Conservation (phyloP, 192 early-diverging fungal genomes). For the Backusella mclennaniae region DNA sequence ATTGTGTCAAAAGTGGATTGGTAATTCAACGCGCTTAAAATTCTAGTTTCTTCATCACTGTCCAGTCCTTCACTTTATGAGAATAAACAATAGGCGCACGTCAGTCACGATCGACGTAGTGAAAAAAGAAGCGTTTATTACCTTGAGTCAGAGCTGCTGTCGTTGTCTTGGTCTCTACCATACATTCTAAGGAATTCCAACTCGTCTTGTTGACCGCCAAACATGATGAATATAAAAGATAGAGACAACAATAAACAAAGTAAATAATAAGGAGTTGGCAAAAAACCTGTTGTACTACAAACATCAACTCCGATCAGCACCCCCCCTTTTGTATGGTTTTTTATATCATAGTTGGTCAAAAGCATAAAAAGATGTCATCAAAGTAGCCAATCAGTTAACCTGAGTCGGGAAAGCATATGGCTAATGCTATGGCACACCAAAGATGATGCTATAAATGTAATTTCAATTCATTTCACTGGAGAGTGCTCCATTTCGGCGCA, state of each 20-base stretch:
- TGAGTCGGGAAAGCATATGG: no score
- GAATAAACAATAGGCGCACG: not conserved
- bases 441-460: no score
- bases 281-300: no score
- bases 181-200: not conserved
- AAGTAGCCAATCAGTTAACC: no score
- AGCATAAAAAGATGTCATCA: no score
- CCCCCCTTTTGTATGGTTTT: no score
- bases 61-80: not conserved
- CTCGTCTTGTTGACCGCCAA: not conserved
- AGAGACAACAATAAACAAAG: not conserved
- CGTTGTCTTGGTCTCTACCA: not conserved
- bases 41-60: not conserved
- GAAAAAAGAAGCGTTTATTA: not conserved
- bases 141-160: not conserved
- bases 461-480: no score
- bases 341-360: no score
- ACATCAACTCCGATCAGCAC: no score
- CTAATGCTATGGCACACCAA: no score
- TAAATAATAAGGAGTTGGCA: not conserved
- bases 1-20: not conserved
- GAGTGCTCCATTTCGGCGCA: no score
- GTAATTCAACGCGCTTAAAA: conserved; percentile 3
- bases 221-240: not conserved
- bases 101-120: not conserved